Base-by-base conservation (phyloP, 2,329 filamentous ascomycete species). In the Leptoxyphium fumago region DNA sequence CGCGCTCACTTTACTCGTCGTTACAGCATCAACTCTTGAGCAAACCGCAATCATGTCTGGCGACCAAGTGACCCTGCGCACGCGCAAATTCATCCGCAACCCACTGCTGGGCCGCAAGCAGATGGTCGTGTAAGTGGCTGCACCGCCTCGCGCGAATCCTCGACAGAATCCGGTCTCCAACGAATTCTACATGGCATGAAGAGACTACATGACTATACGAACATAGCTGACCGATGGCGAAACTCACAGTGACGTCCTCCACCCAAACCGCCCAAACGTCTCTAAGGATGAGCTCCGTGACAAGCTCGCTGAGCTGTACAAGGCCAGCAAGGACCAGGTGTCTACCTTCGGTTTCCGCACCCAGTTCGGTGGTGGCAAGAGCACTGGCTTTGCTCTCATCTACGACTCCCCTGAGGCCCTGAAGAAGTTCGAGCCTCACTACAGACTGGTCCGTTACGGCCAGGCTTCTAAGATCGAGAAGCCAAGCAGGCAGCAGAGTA, bases 81-180 rank as follows among this genome's bases (percentile, higher is more conserved):
- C 91, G 73, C 89, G 91, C 84, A 96, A 96, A 79, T 98, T 98
- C 84, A 93, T 96, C 75, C 86, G 88, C 77, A 98, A 98, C 82
- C 85, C 91, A 71, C 86, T 98, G 67, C 82, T 98, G 68, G 86
- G 83, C 70, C 84, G 89, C 71, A 94, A 94, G 80, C 89, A 96
- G 82, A 94, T 96, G 86, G 89, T 95, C 74, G 84, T 95, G 89
- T 95, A 55, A 56, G 61, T 63, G 47, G 40, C 21, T 26, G 21
- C 21, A 26, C 21, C 21, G 21, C 21, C 21, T 4, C 7, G 21
- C 21, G 21, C 21, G 7, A 26, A 26, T 26, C 7, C 21, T 26
- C 21, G 21, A 26, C 21, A 7, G 21, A 26, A 26, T 3, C 21
- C 7, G 21, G 21, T 7, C 21, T 7, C 21, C 21, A 26, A 7